Percentiles rank a stretch among this genome's conserved stretches.
Evolutionary conservation across 2,329 filamentous ascomycete species (phyloP).

Genomic region (Orbilia oligospora): DNA sequence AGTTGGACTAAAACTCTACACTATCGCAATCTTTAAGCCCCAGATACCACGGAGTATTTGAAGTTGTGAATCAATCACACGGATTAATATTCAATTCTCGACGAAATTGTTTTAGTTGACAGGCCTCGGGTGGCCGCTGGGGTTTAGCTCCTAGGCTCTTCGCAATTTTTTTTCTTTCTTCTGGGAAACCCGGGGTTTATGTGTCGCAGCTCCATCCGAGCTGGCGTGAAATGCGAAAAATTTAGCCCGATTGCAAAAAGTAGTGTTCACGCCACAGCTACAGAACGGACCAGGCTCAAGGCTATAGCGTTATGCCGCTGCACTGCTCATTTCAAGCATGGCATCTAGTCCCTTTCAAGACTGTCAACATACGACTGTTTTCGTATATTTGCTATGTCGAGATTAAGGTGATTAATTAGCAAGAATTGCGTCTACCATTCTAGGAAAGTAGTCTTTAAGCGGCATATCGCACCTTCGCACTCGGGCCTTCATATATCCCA

Average conservation of each 20-base stretch:
- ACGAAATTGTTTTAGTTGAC: conserved; percentile 31
- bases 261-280: conserved; percentile 43
- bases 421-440: neutral
- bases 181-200: conserved; percentile 13
- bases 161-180: conserved; percentile 60
- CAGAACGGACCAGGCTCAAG: conserved; percentile 11
- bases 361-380: conserved; percentile 6
- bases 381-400: neutral
- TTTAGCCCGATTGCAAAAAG: conserved; percentile 22
- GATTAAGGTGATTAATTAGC: conserved; percentile 21
- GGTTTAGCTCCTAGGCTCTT: conserved; percentile 29
- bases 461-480: conserved; percentile 36
- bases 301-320: conserved; percentile 15
- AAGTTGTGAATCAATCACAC: conserved; percentile 5
- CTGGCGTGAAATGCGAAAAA: conserved; percentile 44
- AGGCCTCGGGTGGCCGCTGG: conserved; percentile 22
- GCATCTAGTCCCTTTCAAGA: conserved; percentile 32
- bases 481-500: neutral
- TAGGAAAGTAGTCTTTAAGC: conserved; percentile 3
- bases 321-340: conserved; percentile 16
- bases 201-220: conserved; percentile 37
- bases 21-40: conserved; percentile 52
- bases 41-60: conserved; percentile 24
- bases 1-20: conserved; percentile 13
- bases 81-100: conserved; percentile 19